A percentile compares a stretch with the other conserved stretches of the same genome.
Evolutionary conservation across 805 yeast species (phyloP).

Genomic region (Metschnikowia reukaufii): DNA sequence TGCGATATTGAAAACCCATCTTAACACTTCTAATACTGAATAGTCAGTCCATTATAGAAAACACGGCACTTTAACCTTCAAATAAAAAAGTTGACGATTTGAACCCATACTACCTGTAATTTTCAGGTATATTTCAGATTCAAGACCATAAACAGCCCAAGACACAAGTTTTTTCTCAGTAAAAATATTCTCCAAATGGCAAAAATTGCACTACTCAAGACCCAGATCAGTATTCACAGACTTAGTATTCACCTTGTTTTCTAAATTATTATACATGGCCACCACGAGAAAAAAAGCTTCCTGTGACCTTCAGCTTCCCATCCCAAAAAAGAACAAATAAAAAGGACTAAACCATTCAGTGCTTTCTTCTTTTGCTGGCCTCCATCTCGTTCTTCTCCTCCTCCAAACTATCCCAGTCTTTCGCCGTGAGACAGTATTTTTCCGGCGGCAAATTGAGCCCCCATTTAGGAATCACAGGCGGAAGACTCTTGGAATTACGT

Average conservation of each 20-base stretch:
- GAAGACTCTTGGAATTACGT: slow-evolving; percentile 83
- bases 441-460: slow-evolving; percentile 97
- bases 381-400: slow-evolving; percentile 24
- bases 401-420: slow-evolving; percentile 58
- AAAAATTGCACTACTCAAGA: neutral
- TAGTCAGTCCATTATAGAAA: no score
- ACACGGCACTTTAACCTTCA: no score
- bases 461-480: slow-evolving; percentile 87
- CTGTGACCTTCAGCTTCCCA: no score
- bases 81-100: no score
- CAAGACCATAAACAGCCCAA: neutral
- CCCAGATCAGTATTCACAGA: neutral
- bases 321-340: no score
- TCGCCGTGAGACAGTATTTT: slow-evolving; percentile 88
- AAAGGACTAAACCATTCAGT: neutral
- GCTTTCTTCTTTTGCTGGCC: slow-evolving; percentile 14
- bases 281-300: neutral
- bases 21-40: no score
- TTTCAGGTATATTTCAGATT: no score
- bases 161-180: neutral
- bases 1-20: no score
- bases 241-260: neutral
- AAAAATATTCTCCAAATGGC: neutral
- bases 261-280: neutral
- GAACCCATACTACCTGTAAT: no score